Conservation (phyloP, 345 rosid species). For the Luvunga scandens region DNA sequence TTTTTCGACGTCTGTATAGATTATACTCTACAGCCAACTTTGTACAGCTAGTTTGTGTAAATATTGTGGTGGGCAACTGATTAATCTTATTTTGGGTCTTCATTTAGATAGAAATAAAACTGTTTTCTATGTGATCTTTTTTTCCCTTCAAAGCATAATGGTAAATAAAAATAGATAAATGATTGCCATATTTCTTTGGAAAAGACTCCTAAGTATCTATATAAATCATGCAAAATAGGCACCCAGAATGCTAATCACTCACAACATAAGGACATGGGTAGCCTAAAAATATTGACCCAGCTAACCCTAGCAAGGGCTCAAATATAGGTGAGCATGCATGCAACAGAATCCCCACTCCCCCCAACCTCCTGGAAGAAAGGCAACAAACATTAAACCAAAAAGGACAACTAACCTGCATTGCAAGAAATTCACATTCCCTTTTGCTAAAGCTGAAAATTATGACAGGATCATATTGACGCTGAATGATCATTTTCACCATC, state of each 20-base stretch:
- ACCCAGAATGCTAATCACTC: background rate
- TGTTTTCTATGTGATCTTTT: background rate
- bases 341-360: background rate
- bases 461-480: slow-evolving; percentile 94
- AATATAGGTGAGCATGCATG: background rate
- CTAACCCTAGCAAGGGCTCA: background rate
- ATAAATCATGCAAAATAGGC: background rate
- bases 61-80: background rate
- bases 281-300: background rate
- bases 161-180: background rate
- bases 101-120: background rate
- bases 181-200: background rate
- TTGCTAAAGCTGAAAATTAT: slow-evolving; percentile 97
- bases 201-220: background rate
- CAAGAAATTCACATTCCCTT: slow-evolving; percentile 96
- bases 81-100: background rate
- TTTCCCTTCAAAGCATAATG: background rate
- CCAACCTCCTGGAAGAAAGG: background rate
- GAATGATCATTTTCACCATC: slow-evolving; percentile 97
- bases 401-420: slow-evolving; percentile 76
- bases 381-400: background rate
- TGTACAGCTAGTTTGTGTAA: background rate
- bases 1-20: background rate
- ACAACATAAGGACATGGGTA: background rate
- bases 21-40: background rate